Base-by-base conservation (phyloP, 78 protist genomes). In the Chrysochromulina parva region DNA sequence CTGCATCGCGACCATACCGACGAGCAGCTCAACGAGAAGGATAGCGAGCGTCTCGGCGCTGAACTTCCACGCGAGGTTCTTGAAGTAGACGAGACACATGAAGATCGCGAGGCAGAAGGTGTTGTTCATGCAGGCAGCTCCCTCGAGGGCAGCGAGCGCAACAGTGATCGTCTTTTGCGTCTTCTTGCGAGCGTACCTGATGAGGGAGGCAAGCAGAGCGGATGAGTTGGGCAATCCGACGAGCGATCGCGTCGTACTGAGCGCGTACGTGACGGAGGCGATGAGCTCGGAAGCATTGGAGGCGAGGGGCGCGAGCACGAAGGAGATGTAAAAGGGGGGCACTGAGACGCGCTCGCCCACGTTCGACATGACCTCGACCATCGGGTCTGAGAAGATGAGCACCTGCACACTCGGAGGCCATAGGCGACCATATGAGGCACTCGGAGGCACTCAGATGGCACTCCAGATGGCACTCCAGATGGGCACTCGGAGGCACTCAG, bases 61-160 rank as follows among this genome's bases (percentile, higher is more conserved):
- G 78, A 69, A n/a, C 28, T 69, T 5, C 50, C 78, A 96, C 5
- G 85, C 82, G 38, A 95, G 92, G 17, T 91, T 90, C 13, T 65
- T 22, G 74, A 24, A 62, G n/a, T 13, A 88, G 69, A 94, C 78
- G 22, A 91, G 53, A 58, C 78, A 28, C 54, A 92, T 81, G 87
- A 94, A 94, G 85, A 94, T 81, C 54, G 90, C 96, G 7, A 96
- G 82, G 84, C 97, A 94, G 90, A 96, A 69, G 1, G 97, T 96
- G 91, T 96, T 96, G 92, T 96, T 96, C 98, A 96, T 95, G 20
- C 91, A 50, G 3, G 96, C 95, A 7, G 96, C 93, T 54, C 98
- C 98, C 65, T 93, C 76, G 38, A 96, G 93, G 50, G 88, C 5
- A 0, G 88, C 2, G 91, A 54, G 90, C 7, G 96, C 73, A 16